phyloP scores from a whole-genome alignment of 108 stramenopile genomes.

The Cyclotella baltica region DNA sequence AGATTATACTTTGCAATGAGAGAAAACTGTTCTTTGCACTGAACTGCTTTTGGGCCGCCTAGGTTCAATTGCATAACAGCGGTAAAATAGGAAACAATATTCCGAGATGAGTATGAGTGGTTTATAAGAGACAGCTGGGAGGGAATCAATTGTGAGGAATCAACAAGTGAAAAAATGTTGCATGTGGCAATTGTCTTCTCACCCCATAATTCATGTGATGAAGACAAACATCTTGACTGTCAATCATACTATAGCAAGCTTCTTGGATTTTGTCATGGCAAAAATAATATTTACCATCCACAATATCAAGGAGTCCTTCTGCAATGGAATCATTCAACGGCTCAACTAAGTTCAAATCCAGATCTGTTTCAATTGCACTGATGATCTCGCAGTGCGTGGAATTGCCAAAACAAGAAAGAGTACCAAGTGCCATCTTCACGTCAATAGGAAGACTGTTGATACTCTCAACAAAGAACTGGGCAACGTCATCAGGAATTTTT shows the following conservation, averaged over 20 bases:
- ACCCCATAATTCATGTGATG: slow-evolving; percentile 15
- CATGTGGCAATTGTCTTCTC: slow-evolving; percentile 1
- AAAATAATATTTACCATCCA: neutral
- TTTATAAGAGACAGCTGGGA: neutral
- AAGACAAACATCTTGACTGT: neutral
- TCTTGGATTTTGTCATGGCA: slow-evolving; percentile 33
- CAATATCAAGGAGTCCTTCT: slow-evolving; percentile 12
- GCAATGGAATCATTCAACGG: neutral
- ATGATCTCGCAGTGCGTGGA: slow-evolving; percentile 3
- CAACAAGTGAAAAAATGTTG: too few relatives aligned
- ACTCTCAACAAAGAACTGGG: slow-evolving; percentile 11
- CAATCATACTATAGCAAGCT: slow-evolving; percentile 31
- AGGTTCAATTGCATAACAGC: slow-evolving; percentile 33
- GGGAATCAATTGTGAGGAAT: too few relatives aligned
- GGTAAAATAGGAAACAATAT: slow-evolving; percentile 20
- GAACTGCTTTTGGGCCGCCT: slow-evolving; percentile 22
- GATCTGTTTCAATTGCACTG: slow-evolving; percentile 6
- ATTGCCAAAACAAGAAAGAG: slow-evolving; percentile 25
- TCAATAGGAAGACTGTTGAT: slow-evolving; percentile 17
- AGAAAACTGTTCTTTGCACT: neutral
- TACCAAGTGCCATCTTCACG: slow-evolving; percentile 6
- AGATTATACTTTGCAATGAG: slow-evolving; percentile 21
- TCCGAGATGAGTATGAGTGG: neutral
- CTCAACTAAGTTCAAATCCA: slow-evolving; percentile 5
- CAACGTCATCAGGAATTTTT: slow-evolving; percentile 25